These are phyloP conservation scores for Crithidia expoeki DNA, from an alignment of 208 protist genomes.

Conservation along the genomic window DNA sequence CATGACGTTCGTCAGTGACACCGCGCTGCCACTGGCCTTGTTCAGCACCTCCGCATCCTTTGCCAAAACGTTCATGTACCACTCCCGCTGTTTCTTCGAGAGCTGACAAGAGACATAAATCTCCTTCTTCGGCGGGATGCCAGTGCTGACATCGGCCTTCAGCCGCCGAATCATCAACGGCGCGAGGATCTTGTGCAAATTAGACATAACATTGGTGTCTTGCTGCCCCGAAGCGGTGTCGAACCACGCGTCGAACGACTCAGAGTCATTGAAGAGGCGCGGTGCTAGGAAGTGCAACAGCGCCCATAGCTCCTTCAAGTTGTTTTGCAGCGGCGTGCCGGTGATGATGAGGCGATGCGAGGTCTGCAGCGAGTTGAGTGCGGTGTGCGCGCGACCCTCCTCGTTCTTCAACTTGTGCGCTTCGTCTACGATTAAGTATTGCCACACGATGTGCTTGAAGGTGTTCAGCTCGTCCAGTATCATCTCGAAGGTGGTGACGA, in stretches of 20 bases:
- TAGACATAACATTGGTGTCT: slow-evolving; percentile 80
- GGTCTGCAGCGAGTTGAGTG: slow-evolving; percentile 72
- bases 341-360: slow-evolving; percentile 96
- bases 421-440: slow-evolving; percentile 99
- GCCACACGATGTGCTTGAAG: slow-evolving; percentile 92
- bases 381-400: slow-evolving; percentile 70
- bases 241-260: slow-evolving; percentile 94
- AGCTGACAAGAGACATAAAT: slow-evolving; percentile 96
- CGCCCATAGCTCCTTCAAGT: slow-evolving; percentile 96
- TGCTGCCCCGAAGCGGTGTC: slow-evolving; percentile 84
- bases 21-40: slow-evolving; percentile 65
- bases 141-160: slow-evolving; percentile 96
- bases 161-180: slow-evolving; percentile 97
- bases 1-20: slow-evolving; percentile 81
- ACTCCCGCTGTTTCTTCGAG: slow-evolving; percentile 93
- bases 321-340: slow-evolving; percentile 98
- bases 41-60: slow-evolving; percentile 96
- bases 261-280: slow-evolving; percentile 85
- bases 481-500: slow-evolving; percentile 98
- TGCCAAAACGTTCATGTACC: slow-evolving; percentile 94
- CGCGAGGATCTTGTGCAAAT: slow-evolving; percentile 92
- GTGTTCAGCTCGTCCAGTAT: slow-evolving; percentile 88
- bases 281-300: slow-evolving; percentile 96
- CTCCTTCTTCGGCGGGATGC: slow-evolving; percentile 98
- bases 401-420: slow-evolving; percentile 97